Evolutionary conservation across 2,329 filamentous ascomycete genomes (phyloP), one percentile per base, ranked within the genome.

Genomic region (Pseudofabraea citricarpa): DNA sequence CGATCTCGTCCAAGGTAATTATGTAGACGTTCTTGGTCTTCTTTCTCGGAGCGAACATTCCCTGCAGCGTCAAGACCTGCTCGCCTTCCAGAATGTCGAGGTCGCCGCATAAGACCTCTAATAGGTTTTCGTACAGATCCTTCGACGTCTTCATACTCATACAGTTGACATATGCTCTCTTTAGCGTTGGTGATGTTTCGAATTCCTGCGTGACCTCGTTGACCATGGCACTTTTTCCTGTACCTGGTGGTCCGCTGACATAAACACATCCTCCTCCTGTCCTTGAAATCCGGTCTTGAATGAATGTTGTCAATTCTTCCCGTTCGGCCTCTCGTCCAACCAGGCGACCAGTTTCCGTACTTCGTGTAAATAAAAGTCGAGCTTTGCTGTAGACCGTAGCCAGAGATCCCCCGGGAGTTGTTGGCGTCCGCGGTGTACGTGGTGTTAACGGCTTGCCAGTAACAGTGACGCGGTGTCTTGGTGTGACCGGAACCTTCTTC

Each of bases 141-240:
- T 81, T 83, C 2, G 90, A 87, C 24, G 82, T 88, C 59, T 93
- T 94, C 65, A 96, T 83, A 65, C 90, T 95, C 83, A 96, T 96
- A 67, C 93, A 98, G 63, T 98, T 98, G 72, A 98, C 77, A 59
- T 90, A 91, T 2, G 83, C 82, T 41, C 83, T 81, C 56, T 79
- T 81, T 41, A 93, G 70, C 4, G 64, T 64, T 10, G 64, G 57
- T 2, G 70, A 64, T 13, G 74, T 60, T 9, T 69, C 68, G 38
- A 84, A 66, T 33, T 80, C 72, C 37, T 79, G 70, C 37, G 85
- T 85, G 40, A 95, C 79, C 60, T 94, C 84, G 50, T 83, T 83
- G 49, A 97, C 81, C 72, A 97, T 85, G 22, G 93, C 93, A 63
- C 90, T 97, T 70, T 98, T 98, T 43, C 93, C 93, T 0, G 93